Evolutionary conservation across 2,329 filamentous ascomycete genomes (phyloP).

Genomic region (Aspergillus fructus): DNA sequence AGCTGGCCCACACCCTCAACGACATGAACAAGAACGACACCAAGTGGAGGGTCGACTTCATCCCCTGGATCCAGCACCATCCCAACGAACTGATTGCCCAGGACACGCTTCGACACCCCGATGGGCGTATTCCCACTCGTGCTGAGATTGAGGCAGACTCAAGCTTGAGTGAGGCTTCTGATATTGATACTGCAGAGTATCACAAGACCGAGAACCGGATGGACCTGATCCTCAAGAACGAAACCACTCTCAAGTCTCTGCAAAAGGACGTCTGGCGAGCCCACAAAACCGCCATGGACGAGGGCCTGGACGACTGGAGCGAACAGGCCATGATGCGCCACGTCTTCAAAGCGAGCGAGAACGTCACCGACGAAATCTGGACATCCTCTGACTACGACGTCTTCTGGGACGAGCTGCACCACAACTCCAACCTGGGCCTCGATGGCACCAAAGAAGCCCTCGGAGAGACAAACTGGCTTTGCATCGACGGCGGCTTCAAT

Average conservation of each 20-base stretch:
- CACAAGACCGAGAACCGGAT: conserved; percentile 13
- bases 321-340: conserved; percentile 31
- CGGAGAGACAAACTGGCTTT: conserved; percentile 28
- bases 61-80: conserved; percentile 18
- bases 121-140: conserved; percentile 26
- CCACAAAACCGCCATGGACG: conserved; percentile 23
- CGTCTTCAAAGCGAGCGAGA: conserved; percentile 34
- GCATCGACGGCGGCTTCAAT: conserved; percentile 36
- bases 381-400: conserved; percentile 29
- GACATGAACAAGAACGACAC: conserved; percentile 23
- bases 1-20: conserved; percentile 24
- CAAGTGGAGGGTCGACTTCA: conserved; percentile 26
- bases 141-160: conserved; percentile 18
- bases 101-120: conserved; percentile 10
- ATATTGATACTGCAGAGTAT: conserved; percentile 15
- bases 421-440: conserved; percentile 2
- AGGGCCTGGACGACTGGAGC: conserved; percentile 27
- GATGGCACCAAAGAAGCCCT: conserved; percentile 20
- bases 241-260: conserved; percentile 20
- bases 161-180: conserved; percentile 16
- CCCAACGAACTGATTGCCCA: conserved; percentile 30
- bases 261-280: conserved; percentile 24
- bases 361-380: conserved; percentile 39
- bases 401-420: conserved; percentile 31
- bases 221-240: conserved; percentile 19